Percentiles rank a stretch among this genome's conserved stretches.
Conservation (phyloP, 495 filamentous ascomycete genomes). For the Physcia stellaris region DNA sequence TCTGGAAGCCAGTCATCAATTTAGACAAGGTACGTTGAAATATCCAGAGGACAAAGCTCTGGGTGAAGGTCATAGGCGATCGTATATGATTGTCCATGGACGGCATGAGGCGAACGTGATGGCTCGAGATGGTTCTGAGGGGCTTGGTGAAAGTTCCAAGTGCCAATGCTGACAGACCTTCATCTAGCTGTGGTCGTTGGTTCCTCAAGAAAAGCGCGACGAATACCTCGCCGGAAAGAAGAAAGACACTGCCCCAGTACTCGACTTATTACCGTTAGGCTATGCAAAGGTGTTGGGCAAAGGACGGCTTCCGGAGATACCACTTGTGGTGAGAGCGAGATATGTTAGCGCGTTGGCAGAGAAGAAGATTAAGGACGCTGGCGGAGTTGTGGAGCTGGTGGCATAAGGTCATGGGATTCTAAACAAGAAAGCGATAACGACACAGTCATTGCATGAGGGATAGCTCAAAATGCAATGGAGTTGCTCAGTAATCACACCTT, state of each 20-base stretch:
- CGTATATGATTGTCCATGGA: too few relatives aligned
- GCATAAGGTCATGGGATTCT: too few relatives aligned
- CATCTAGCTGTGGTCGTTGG: slow-evolving; percentile 63
- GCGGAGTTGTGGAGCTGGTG: slow-evolving; percentile 82
- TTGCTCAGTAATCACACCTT: too few relatives aligned
- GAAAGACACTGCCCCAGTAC: slow-evolving; percentile 72
- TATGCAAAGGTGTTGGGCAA: slow-evolving; percentile 93
- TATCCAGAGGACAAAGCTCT: too few relatives aligned
- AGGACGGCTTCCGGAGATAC: slow-evolving; percentile 74
- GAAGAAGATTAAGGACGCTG: slow-evolving; percentile 88
- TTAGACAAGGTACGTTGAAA: slow-evolving; percentile 62
- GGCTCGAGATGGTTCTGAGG: too few relatives aligned
- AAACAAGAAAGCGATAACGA: too few relatives aligned
- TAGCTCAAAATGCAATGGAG: too few relatives aligned
- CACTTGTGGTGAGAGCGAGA: slow-evolving; percentile 75
- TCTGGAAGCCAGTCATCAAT: slow-evolving; percentile 89
- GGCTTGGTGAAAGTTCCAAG: too few relatives aligned
- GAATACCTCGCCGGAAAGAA: slow-evolving; percentile 61
- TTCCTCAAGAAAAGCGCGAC: slow-evolving; percentile 72
- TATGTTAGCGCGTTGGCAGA: slow-evolving; percentile 82
- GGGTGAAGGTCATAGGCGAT: too few relatives aligned
- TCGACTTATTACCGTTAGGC: slow-evolving; percentile 82
- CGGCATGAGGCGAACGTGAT: too few relatives aligned
- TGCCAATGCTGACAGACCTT: not conserved
- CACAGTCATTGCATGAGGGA: too few relatives aligned